Conservation (phyloP, 805 yeast genomes). For the Kodamaea sagamina region DNA sequence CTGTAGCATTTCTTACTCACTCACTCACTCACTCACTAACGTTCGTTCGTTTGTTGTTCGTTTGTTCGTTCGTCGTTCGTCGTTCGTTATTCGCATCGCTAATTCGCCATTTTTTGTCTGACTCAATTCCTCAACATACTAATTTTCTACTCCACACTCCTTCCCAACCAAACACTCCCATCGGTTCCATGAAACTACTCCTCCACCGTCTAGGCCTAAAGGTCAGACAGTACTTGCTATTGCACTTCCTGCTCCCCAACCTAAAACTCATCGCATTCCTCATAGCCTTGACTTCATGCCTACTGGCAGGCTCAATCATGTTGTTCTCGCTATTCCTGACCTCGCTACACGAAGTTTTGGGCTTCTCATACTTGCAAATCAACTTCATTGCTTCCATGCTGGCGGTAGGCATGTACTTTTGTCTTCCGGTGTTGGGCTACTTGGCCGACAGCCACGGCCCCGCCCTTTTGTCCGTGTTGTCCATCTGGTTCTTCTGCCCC, state of each 20-base stretch:
- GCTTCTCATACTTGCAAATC: slow-evolving; percentile 61
- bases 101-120: background rate
- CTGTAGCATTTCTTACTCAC: too few species aligned
- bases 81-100: background rate
- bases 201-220: slow-evolving; percentile 30
- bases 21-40: slow-evolving; percentile 6
- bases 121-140: background rate
- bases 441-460: slow-evolving; percentile 87
- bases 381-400: slow-evolving; percentile 75
- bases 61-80: slow-evolving; percentile 2
- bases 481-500: slow-evolving; percentile 63
- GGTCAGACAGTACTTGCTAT: slow-evolving; percentile 45
- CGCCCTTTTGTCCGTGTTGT: slow-evolving; percentile 61
- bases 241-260: slow-evolving; percentile 41
- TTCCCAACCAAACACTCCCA: background rate
- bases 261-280: slow-evolving; percentile 55
- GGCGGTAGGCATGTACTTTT: slow-evolving; percentile 79
- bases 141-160: slow-evolving; percentile 4
- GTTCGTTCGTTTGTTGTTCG: slow-evolving; percentile 3
- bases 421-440: slow-evolving; percentile 80
- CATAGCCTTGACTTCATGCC: slow-evolving; percentile 62
- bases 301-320: slow-evolving; percentile 79
- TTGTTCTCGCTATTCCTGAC: slow-evolving; percentile 80
- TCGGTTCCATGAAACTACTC: slow-evolving; percentile 4
- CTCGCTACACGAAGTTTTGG: slow-evolving; percentile 58